Percentiles rank a stretch among this genome's conserved stretches.
Conservation (phyloP, 208 protist species). For the Acanthamoeba lenticulata region DNA sequence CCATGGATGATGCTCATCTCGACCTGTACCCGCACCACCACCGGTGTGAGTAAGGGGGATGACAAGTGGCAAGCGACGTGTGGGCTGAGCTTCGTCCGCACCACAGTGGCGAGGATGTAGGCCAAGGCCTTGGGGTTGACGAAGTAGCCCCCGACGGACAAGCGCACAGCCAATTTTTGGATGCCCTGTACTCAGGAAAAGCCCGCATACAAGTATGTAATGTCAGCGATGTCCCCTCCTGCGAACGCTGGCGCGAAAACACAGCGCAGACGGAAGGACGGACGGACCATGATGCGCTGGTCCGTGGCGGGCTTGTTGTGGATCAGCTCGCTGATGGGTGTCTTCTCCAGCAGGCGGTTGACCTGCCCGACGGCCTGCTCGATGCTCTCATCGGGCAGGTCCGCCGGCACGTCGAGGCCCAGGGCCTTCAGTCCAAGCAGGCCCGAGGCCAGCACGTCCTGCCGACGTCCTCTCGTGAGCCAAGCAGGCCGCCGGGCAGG, state of each 20-base stretch:
- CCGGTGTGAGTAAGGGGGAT: background rate
- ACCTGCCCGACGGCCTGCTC: background rate
- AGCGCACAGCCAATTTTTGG: background rate
- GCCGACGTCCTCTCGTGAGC: too few relatives aligned
- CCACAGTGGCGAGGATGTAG: background rate
- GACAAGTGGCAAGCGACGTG: too few relatives aligned
- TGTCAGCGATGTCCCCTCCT: too few relatives aligned
- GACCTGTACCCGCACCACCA: background rate
- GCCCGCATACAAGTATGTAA: too few relatives aligned
- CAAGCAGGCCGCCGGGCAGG: too few relatives aligned
- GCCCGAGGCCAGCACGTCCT: background rate
- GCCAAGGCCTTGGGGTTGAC: background rate
- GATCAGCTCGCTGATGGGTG: background rate
- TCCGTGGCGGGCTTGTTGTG: background rate
- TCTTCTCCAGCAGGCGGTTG: background rate
- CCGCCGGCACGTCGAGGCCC: background rate
- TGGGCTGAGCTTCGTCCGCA: too few relatives aligned
- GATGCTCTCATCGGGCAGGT: background rate
- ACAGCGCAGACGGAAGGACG: too few relatives aligned
- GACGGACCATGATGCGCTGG: background rate
- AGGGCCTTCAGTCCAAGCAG: background rate
- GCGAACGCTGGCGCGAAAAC: too few relatives aligned
- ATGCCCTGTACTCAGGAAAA: too few relatives aligned
- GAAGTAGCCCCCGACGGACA: background rate
- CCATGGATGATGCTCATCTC: background rate